Conservation (phyloP, 2,329 filamentous ascomycete species). For the Phaeosphaeriaceae sp. region DNA sequence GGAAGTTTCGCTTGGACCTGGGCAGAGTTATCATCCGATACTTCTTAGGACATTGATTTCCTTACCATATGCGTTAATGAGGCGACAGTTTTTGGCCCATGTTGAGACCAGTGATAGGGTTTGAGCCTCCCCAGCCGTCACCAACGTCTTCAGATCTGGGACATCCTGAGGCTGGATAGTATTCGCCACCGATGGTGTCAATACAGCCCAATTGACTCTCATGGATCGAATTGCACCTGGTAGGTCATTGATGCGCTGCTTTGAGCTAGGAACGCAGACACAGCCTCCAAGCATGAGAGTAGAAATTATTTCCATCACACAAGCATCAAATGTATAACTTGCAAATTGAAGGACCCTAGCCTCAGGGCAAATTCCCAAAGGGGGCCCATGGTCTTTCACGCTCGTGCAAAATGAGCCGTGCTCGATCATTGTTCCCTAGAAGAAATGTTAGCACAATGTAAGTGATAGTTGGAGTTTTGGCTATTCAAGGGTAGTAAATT, state of each 20-base stretch:
- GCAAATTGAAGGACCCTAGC: slow-evolving; percentile 63
- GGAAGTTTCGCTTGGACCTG: slow-evolving; percentile 42
- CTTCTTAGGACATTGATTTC: no score
- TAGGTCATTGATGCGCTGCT: slow-evolving; percentile 60
- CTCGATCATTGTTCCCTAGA: slow-evolving; percentile 68
- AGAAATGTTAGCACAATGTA: no score
- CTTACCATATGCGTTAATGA: no score
- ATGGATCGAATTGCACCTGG: slow-evolving; percentile 50
- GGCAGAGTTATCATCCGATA: no score
- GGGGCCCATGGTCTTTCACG: slow-evolving; percentile 32
- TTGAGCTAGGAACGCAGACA: slow-evolving; percentile 62
- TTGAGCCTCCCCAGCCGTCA: slow-evolving; percentile 53
- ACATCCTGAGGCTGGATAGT: slow-evolving; percentile 50
- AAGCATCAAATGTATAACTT: slow-evolving; percentile 63
- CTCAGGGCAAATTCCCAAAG: slow-evolving; percentile 53
- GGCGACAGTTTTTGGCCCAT: slow-evolving; percentile 51
- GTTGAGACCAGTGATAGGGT: slow-evolving; percentile 51
- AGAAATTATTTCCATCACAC: slow-evolving; percentile 61
- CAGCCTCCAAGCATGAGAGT: slow-evolving; percentile 58
- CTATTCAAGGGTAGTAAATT: no score
- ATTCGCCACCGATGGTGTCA: slow-evolving; percentile 44
- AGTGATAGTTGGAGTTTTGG: no score
- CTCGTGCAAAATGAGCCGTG: slow-evolving; percentile 65
- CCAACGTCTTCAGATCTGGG: slow-evolving; percentile 51
- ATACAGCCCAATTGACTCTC: slow-evolving; percentile 35